Percentiles rank a stretch among this genome's conserved stretches.
Conservation (phyloP, 371 early-diverging fungal genomes). For the Mortierella sp. region DNA sequence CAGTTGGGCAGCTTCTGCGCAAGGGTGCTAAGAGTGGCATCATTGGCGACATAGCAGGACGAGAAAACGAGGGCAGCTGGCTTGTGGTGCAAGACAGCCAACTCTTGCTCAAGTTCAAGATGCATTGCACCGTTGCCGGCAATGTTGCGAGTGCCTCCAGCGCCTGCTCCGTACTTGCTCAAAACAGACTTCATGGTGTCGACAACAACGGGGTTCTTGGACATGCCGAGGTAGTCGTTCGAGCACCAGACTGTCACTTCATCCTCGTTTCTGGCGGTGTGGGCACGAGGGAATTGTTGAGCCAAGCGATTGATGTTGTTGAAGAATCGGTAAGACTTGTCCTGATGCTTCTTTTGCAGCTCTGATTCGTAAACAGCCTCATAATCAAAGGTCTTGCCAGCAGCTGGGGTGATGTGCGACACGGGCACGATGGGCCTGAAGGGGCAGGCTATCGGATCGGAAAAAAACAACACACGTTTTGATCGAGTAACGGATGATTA, state of each 20-base stretch:
- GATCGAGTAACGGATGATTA: not conserved
- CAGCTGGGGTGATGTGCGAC: slow-evolving; percentile 54
- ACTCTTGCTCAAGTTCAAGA: slow-evolving; percentile 89
- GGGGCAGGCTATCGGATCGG: slow-evolving; percentile 36
- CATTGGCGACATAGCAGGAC: slow-evolving; percentile 99
- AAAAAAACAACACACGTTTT: not conserved
- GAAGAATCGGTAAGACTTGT: slow-evolving; percentile 97
- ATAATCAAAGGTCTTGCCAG: slow-evolving; percentile 85
- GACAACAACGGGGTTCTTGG: slow-evolving; percentile 85
- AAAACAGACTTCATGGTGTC: slow-evolving; percentile 93
- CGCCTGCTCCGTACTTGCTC: slow-evolving; percentile 97
- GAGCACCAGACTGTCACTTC: slow-evolving; percentile 98
- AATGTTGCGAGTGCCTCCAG: slow-evolving; percentile 99
- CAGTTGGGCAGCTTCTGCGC: slow-evolving; percentile 92
- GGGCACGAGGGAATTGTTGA: slow-evolving; percentile 90
- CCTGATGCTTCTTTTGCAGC: slow-evolving; percentile 94
- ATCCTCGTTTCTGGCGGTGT: slow-evolving; percentile 86
- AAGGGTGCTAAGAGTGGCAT: slow-evolving; percentile 94
- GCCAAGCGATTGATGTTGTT: slow-evolving; percentile 99
- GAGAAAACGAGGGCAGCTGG: slow-evolving; percentile 96
- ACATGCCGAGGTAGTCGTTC: slow-evolving; percentile 98
- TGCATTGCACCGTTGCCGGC: slow-evolving; percentile 97
- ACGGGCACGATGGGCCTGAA: slow-evolving; percentile 55
- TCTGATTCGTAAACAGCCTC: slow-evolving; percentile 84
- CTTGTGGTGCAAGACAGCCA: slow-evolving; percentile 93